These are phyloP conservation scores for Ceriops tagal DNA, from an alignment of 345 rosid genomes.

Conservation along the genomic window DNA sequence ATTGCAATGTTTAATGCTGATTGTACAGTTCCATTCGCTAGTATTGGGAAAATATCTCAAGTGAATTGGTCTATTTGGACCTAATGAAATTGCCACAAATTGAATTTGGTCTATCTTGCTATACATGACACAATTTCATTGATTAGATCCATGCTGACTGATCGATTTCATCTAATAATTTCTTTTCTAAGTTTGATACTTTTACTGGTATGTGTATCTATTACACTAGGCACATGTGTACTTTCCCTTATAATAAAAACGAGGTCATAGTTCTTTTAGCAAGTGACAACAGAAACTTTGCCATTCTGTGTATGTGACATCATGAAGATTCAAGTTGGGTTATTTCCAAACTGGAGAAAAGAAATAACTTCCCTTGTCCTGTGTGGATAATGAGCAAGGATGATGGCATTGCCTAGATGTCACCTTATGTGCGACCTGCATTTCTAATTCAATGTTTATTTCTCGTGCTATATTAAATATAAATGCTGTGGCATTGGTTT, in stretches of 20 bases:
- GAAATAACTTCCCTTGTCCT: not conserved
- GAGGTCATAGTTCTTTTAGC: not conserved
- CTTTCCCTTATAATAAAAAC: not conserved
- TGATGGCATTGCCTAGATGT: not conserved
- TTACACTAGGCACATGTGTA: not conserved
- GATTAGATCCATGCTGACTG: too few species aligned
- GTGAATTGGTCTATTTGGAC: too few species aligned
- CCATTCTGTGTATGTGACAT: too few species aligned
- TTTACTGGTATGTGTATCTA: too few species aligned
- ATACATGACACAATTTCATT: too few species aligned
- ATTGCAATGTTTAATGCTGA: too few species aligned
- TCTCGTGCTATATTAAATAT: slow-evolving; percentile 14
- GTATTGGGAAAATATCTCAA: too few species aligned
- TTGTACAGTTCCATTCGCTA: too few species aligned
- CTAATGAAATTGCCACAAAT: too few species aligned
- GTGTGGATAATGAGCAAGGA: not conserved
- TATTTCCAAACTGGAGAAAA: not conserved
- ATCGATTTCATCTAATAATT: too few species aligned
- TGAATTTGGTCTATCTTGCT: too few species aligned
- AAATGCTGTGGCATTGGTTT: slow-evolving; percentile 10
- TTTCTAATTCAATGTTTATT: slow-evolving; percentile 3
- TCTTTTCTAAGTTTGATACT: too few species aligned
- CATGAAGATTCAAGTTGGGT: not conserved
- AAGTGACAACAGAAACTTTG: not conserved
- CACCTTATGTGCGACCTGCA: not conserved